Base-by-base conservation (phyloP, 2,329 filamentous ascomycete species). In the Davidsoniella virescens region DNA sequence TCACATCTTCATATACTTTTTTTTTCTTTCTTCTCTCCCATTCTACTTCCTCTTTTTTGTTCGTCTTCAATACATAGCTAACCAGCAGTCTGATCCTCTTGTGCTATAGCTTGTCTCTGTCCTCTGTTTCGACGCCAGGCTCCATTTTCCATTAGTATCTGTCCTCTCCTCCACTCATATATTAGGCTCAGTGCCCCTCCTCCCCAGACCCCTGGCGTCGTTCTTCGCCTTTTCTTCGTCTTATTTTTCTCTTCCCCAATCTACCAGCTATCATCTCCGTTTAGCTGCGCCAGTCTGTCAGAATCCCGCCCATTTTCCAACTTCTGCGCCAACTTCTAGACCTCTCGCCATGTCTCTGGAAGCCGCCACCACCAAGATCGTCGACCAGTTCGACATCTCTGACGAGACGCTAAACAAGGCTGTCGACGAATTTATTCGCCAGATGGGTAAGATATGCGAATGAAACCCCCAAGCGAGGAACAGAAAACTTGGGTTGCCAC, bases 311-410 rank as follows among this genome's bases (percentile, higher is more conserved):
- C 41, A 41, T 29, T 79, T 80, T 60, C 68, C 72, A 42, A 73
- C 70, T 16, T 59, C 66, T 40, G 67, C 70, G 33, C 75, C 76
- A 12, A 67, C 71, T 49, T 79, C 76, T 41, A 65, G 63, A 64
- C 70, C 70, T 51, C 68, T 71, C 66, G 70, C 68, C 57, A 83
- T 83, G 78, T 67, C 72, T 53, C 69, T 82, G 55, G 67, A 67
- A 55, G 74, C 80, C 55, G 84, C 90, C 67, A 86, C 87, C 53
- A 80, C 80, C 72, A 78, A 77, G 61, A 78, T 95, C 60, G 84
- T 85, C 59, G 76, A 76, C 58, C 78, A 92, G 65, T 96, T 96
- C 67, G 85, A 94, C 50, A 90, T 88, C 66, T 72, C 78, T 54
- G 74, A 87, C 59, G 76, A 80, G 49, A 75, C 87, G 65, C 75